Conservation (phyloP, 2,329 filamentous ascomycete genomes). For the Sporothrix phasma region DNA sequence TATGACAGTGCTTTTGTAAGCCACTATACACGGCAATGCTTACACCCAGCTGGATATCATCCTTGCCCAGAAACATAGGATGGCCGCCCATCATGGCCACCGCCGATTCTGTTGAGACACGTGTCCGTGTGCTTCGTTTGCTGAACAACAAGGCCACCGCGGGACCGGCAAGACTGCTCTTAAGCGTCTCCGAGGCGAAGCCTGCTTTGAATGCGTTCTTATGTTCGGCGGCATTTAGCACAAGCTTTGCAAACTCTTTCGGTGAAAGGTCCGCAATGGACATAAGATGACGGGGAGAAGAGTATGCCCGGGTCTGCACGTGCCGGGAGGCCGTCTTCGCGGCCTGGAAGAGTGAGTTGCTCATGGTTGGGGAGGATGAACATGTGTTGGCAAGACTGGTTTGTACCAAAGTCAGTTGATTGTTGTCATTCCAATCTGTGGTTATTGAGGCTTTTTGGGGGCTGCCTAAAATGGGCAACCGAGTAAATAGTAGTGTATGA, state of each 20-base stretch:
- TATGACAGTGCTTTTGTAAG: not conserved
- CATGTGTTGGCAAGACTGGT: not conserved
- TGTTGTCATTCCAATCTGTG: not conserved
- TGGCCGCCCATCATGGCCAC: slow-evolving; percentile 82
- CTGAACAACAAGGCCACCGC: slow-evolving; percentile 94
- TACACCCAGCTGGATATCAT: slow-evolving; percentile 92
- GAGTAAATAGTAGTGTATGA: not conserved
- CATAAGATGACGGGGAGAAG: slow-evolving; percentile 70
- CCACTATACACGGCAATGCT: slow-evolving; percentile 20
- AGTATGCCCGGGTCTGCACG: slow-evolving; percentile 36
- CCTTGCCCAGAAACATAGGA: slow-evolving; percentile 91
- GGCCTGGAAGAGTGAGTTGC: slow-evolving; percentile 21
- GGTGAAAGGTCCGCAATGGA: slow-evolving; percentile 80
- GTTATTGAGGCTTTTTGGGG: no score
- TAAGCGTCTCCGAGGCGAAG: slow-evolving; percentile 45
- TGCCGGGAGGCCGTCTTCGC: slow-evolving; percentile 22
- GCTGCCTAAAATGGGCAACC: not conserved
- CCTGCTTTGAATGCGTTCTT: slow-evolving; percentile 64
- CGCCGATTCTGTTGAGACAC: slow-evolving; percentile 87
- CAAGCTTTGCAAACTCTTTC: slow-evolving; percentile 67
- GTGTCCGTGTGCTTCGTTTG: slow-evolving; percentile 88
- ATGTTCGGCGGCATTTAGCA: slow-evolving; percentile 69
- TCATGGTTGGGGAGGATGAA: slow-evolving; percentile 11
- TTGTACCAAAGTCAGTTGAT: not conserved
- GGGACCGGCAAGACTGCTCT: slow-evolving; percentile 57